Evolutionary conservation across 345 rosid genomes (phyloP), one percentile per base, ranked within the genome.

Genomic region (Kandelia obovata): DNA sequence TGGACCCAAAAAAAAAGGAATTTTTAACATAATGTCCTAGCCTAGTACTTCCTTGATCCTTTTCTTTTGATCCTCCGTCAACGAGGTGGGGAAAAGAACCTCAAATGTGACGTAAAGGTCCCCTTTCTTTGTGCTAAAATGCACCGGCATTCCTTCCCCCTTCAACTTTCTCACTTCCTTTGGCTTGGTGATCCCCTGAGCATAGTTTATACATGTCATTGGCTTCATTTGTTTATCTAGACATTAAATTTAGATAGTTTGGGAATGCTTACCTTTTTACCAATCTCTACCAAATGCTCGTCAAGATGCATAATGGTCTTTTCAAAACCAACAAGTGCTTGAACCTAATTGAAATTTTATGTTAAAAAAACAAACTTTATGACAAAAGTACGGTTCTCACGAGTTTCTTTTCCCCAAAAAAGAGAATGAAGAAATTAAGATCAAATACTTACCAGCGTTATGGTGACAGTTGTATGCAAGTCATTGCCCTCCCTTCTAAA

Each of bases 61-160:
- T 23, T 73, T 78, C 86, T 90, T 96, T 82, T 92, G 99, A 59
- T 88, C 92, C 53, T 85, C 86, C 0, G 92, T 89, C 70, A 96
- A 87, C 15, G 90, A 83, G 0, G 83, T 69, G 63, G 99, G 99
- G 75, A 96, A 96, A 61, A 90, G 85, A 74, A 96, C 96, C 84
- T 96, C 99, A 47, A 84, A 96, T 6, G 89, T 86, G 61, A 92
- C 86, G 60, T 88, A 90, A 28, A 96, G 92, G 69, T 92, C 87
- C 1, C 97, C 99, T 73, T 88, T 96, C 90, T 92, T 92, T 21
- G 73, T 85, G 79, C 95, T 92, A 65, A 72, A 82, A 78, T 92
- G 92, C 82, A 87, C 67, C 15, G 98, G 98, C 99, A 95, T 95
- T 52, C 99, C 99, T 85, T 95, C 98, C 23, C 94, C 99, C 83